A percentile compares a stretch with the other conserved stretches of the same genome.
These are phyloP conservation scores for Rosa lucieae DNA, from an alignment of 306 rosid genomes.

Conservation along the genomic window DNA sequence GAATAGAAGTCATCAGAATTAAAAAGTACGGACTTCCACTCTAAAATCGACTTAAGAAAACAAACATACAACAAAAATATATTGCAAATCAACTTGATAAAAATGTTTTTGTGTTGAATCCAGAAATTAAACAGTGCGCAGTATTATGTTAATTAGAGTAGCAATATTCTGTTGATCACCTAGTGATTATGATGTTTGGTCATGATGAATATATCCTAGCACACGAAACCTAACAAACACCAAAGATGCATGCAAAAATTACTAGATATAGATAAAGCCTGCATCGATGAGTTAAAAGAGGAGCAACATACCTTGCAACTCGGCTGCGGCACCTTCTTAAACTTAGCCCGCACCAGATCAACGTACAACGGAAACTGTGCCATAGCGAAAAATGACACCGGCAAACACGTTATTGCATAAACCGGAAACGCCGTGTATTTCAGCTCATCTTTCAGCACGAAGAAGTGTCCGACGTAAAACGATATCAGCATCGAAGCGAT, in stretches of 20 bases:
- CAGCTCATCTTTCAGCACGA: slow-evolving; percentile 33
- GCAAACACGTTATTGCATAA: slow-evolving; percentile 40
- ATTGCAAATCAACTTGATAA: too few relatives aligned
- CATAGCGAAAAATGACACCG: slow-evolving; percentile 36
- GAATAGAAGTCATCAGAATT: too few relatives aligned
- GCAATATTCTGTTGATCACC: too few relatives aligned
- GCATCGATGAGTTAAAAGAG: background rate
- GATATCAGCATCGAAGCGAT: slow-evolving; percentile 44
- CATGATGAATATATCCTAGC: too few relatives aligned
- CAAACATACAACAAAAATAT: too few relatives aligned
- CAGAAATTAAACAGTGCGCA: too few relatives aligned
- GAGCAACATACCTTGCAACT: slow-evolving; percentile 14
- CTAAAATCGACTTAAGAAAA: too few relatives aligned
- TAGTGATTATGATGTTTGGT: too few relatives aligned
- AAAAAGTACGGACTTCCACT: too few relatives aligned
- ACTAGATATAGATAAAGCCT: background rate
- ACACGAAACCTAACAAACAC: background rate
- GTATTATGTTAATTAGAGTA: too few relatives aligned
- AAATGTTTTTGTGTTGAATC: too few relatives aligned
- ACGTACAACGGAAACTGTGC: slow-evolving; percentile 48
- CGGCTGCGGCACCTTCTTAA: slow-evolving; percentile 30
- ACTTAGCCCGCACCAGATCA: slow-evolving; percentile 43
- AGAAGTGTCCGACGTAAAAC: slow-evolving; percentile 49
- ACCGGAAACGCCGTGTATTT: slow-evolving; percentile 26
- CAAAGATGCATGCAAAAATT: background rate